Percentiles rank a stretch among this genome's conserved stretches.
Conservation (phyloP, 768 basidiomycete species). For the Podaxis sp. region DNA sequence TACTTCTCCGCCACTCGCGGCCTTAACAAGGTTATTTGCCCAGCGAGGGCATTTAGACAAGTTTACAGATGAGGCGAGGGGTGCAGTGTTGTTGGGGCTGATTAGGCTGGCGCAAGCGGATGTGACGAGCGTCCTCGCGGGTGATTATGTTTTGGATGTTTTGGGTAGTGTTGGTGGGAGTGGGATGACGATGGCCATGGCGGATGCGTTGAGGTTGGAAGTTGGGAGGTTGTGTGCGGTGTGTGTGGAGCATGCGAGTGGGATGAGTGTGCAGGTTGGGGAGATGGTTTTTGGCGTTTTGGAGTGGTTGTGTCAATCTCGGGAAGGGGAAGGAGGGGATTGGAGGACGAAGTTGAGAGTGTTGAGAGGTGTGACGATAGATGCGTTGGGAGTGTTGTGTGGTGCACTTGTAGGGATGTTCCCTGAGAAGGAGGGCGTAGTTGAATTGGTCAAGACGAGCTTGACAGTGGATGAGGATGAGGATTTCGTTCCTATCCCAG, state of each 20-base stretch:
- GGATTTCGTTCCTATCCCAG: constrained; percentile 26
- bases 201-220: constrained; percentile 32
- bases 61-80: constrained; percentile 31
- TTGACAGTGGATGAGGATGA: constrained; percentile 44
- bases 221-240: constrained; percentile 33
- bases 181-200: constrained; percentile 14
- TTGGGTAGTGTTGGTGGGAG: constrained; percentile 24
- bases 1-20: constrained; percentile 43
- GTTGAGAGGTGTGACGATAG: constrained; percentile 47
- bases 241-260: constrained; percentile 26
- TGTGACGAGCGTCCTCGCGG: constrained; percentile 22
- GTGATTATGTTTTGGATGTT: constrained; percentile 25
- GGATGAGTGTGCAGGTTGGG: constrained; percentile 37
- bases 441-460: constrained; percentile 26
- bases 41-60: constrained; percentile 20
- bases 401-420: constrained; percentile 31
- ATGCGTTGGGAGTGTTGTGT: constrained; percentile 48
- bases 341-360: constrained; percentile 39
- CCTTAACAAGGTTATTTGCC: constrained; percentile 35
- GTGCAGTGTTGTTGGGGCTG: constrained; percentile 31
- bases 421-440: constrained; percentile 20
- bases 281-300: constrained; percentile 43
- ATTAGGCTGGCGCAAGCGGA: constrained; percentile 32
- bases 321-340: constrained; percentile 25
- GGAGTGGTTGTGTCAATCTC: constrained; percentile 46